These are phyloP conservation scores for Kockovaella imperatae DNA, from an alignment of 768 basidiomycete species.

Conservation along the genomic window DNA sequence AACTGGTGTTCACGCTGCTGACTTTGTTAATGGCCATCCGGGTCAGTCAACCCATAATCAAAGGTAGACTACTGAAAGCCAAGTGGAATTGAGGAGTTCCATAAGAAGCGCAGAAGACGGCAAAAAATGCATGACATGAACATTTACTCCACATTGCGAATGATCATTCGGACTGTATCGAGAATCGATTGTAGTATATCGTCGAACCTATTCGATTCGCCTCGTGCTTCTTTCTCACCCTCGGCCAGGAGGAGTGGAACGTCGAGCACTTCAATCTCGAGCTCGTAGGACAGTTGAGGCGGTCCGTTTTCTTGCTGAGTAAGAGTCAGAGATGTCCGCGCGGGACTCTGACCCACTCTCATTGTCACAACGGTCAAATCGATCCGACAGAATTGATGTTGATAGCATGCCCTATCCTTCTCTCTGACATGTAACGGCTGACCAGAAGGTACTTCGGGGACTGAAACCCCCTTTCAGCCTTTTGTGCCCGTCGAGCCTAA, in stretches of 20 bases:
- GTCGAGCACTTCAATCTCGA: conserved; percentile 76
- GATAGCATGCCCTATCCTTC: conserved; percentile 88
- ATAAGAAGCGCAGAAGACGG: not conserved
- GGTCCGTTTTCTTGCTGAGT: not conserved
- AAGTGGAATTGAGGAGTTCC: conserved; percentile 35
- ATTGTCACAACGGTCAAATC: conserved; percentile 84
- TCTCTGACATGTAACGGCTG: conserved; percentile 44
- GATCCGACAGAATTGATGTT: conserved; percentile 84
- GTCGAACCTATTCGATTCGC: conserved; percentile 70
- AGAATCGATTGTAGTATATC: conserved; percentile 86
- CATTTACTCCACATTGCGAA: conserved; percentile 57
- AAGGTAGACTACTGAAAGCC: conserved; percentile 30
- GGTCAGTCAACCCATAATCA: conserved; percentile 74
- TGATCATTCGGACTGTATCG: conserved; percentile 83
- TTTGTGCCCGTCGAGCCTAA: no score
- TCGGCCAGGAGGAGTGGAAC: conserved; percentile 63
- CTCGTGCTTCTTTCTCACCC: conserved; percentile 57
- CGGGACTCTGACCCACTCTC: conserved; percentile 43
- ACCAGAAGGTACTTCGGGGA: conserved; percentile 25
- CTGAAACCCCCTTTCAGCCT: conserved; percentile 12
- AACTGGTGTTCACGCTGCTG: conserved; percentile 72
- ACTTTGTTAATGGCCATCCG: conserved; percentile 67
- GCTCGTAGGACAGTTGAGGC: conserved; percentile 58
- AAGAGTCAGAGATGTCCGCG: not conserved
- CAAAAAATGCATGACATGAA: not conserved